Base-by-base conservation (phyloP, 139 green algal species). In the Auxenochlorella protothecoides region DNA sequence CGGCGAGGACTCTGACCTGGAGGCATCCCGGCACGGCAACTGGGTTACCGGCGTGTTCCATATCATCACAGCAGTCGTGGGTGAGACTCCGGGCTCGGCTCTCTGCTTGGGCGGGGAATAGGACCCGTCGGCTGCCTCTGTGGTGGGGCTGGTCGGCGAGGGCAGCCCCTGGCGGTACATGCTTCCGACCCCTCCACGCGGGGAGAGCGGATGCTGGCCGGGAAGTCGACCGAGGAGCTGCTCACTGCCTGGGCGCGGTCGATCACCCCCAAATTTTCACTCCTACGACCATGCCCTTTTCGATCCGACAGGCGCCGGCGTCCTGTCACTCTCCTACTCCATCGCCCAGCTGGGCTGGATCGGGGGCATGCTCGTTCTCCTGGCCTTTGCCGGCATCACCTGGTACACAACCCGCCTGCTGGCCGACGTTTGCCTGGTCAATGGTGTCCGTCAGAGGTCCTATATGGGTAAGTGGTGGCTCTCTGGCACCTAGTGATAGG, bases 381-480 rank as follows among this genome's bases (percentile, higher is more conserved):
- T 81, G 5, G n/a, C 74, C 53, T 85, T 83, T 76, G 77, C 71
- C 2, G 53, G 55, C 55, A 68, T 85, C 65, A 83, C 71, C 11
- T 73, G 72, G 72, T 86, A 79, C 72, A 75, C 66, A 3, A 72
- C 70, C 3, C 15, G 71, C 4, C 70, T 86, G 76, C 76, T 86
- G 56, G 72, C 77, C 2, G 75, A 82, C 5, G 70, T 73, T 5
- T 82, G 80, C 71, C 16, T 76, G 6, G 68, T 82, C 2, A 65
- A 74, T 44, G 77, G 69, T 14, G 6, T 60, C 54, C 67, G 69
- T 6, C 56, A 70, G 8, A 15, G 67, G 14, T 69, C 65, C 4
- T 69, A 73, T 16, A 57, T 68, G 16, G 27, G 66, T 72, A 55
- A 52, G 67, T 66, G 9, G 53, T 69, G 70, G 6, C 3, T 44